phyloP scores from a whole-genome alignment of 805 yeast genomes.

The Saccharomyces eubayanus region DNA sequence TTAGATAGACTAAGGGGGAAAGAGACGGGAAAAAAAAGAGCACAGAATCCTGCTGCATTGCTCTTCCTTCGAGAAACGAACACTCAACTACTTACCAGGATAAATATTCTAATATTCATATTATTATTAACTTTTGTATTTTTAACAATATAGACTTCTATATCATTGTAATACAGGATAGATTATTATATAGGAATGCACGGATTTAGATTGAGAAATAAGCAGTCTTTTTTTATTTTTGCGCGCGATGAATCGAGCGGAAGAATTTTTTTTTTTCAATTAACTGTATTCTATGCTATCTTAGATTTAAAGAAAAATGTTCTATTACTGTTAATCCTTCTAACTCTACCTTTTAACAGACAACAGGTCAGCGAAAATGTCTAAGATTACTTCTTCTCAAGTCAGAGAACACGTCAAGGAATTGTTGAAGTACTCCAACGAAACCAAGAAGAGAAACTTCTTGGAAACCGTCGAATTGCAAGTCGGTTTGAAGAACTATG shows the following conservation, averaged over 20 bases:
- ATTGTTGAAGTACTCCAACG: constrained; percentile 80
- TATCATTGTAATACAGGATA: not conserved
- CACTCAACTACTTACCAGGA: constrained; percentile 35
- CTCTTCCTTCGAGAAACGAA: not conserved
- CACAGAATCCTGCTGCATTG: not conserved
- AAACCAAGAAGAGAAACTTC: constrained; percentile 99
- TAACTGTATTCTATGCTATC: not conserved
- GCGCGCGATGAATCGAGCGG: not conserved
- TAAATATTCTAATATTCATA: not conserved
- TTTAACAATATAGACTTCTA: not conserved
- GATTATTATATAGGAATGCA: not conserved
- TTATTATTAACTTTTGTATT: not conserved
- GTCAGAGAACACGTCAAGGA: constrained; percentile 95
- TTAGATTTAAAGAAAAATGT: too few species aligned
- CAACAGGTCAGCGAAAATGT: constrained; percentile 40
- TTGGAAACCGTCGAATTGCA: constrained; percentile 99
- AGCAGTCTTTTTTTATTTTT: not conserved
- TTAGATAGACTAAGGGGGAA: not conserved
- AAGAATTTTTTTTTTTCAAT: not conserved
- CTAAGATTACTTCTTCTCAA: constrained; percentile 84
- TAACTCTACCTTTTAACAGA: constrained; percentile 9
- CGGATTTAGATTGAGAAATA: not conserved
- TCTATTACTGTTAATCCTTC: not conserved
- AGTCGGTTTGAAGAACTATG: constrained; percentile 99
- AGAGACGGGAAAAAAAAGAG: not conserved